phyloP scores from a whole-genome alignment of 2,329 filamentous ascomycete genomes.

The Ascochyta koolunga region DNA sequence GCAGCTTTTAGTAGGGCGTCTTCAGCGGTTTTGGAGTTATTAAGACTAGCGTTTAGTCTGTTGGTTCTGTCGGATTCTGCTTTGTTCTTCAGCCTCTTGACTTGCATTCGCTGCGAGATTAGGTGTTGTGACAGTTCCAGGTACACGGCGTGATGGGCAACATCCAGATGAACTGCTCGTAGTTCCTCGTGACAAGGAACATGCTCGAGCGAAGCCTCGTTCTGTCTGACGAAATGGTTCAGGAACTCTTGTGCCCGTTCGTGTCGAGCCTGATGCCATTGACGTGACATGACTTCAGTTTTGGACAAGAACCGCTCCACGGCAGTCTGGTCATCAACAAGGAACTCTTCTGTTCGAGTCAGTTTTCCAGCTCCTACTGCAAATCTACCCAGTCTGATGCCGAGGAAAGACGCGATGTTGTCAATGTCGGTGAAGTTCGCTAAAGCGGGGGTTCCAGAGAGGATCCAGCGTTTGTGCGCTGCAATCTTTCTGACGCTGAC shows the following conservation, averaged over 20 bases:
- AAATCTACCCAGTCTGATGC: constrained; percentile 61
- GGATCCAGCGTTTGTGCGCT: constrained; percentile 63
- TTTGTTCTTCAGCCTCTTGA: constrained; percentile 47
- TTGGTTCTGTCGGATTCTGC: constrained; percentile 45
- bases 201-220: constrained; percentile 40
- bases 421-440: constrained; percentile 65
- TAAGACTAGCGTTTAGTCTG: constrained; percentile 55
- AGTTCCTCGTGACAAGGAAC: constrained; percentile 55
- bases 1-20: constrained; percentile 60
- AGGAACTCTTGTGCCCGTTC: constrained; percentile 62
- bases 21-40: constrained; percentile 55
- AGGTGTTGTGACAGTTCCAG: constrained; percentile 62
- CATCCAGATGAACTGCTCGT: constrained; percentile 51
- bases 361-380: constrained; percentile 55
- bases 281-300: constrained; percentile 55
- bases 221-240: constrained; percentile 56
- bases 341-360: constrained; percentile 52
- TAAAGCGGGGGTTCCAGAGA: constrained; percentile 68
- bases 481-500: constrained; percentile 54
- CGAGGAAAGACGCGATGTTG: constrained; percentile 62
- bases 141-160: constrained; percentile 60
- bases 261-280: constrained; percentile 60
- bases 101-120: constrained; percentile 57
- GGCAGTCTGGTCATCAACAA: constrained; percentile 42
- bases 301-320: constrained; percentile 64